Percentiles rank a stretch among this genome's conserved stretches.
Evolutionary conservation across 2,329 filamentous ascomycete species (phyloP).

Genomic region (Emmonsia crescens): DNA sequence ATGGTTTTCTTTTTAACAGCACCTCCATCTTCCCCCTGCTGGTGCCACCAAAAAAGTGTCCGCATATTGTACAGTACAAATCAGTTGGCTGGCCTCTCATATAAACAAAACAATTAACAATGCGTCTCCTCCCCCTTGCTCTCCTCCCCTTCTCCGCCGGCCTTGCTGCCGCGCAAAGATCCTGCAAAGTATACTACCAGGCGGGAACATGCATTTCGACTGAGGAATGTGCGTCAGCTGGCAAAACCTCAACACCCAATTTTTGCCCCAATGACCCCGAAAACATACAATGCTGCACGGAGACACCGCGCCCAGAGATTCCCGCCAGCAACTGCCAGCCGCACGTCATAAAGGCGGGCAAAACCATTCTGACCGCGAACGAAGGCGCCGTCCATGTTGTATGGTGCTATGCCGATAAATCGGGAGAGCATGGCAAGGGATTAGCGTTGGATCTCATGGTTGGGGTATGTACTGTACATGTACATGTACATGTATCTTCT

Average conservation of each 20-base stretch:
- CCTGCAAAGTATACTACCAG: constrained; percentile 7
- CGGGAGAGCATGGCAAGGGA: constrained; percentile 20
- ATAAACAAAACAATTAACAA: background rate
- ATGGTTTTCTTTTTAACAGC: background rate
- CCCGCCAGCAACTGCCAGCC: constrained; percentile 13
- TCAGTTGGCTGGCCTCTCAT: too few relatives aligned
- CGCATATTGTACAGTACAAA: too few relatives aligned
- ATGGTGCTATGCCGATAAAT: constrained; percentile 13
- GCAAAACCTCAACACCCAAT: constrained; percentile 30
- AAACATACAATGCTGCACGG: constrained; percentile 17
- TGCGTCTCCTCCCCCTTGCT: background rate
- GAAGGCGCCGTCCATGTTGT: constrained; percentile 16
- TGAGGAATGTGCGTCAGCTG: constrained; percentile 25
- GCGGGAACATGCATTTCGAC: constrained; percentile 32
- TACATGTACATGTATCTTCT: too few relatives aligned
- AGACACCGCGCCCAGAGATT: constrained; percentile 4
- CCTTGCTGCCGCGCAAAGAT: background rate
- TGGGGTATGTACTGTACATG: too few relatives aligned
- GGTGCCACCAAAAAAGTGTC: background rate
- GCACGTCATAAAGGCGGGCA: constrained; percentile 14
- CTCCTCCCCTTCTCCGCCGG: constrained; percentile 4
- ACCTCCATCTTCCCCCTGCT: too few relatives aligned
- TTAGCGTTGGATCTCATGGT: constrained; percentile 25
- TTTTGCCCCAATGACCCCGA: constrained; percentile 21
- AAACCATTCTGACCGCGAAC: constrained; percentile 14